Conservation (phyloP, 306 rosid species). For the Cicer chorassanicum region DNA sequence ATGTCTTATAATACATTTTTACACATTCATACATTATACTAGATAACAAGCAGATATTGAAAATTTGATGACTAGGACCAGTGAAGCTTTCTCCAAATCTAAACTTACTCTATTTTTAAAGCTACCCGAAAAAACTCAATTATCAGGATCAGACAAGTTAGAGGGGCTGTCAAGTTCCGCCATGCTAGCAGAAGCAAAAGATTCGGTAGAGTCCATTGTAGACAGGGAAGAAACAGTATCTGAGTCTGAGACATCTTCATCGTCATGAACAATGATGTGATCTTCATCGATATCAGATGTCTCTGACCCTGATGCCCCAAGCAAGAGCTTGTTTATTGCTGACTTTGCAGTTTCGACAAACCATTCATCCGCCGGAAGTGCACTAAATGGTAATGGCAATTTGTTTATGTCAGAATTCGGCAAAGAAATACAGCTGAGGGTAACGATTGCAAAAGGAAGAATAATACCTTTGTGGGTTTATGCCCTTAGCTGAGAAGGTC, state of each 20-base stretch:
- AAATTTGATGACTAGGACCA: constrained; percentile 14
- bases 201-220: constrained; percentile 66
- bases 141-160: constrained; percentile 66
- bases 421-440: constrained; percentile 18
- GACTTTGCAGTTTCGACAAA: constrained; percentile 88
- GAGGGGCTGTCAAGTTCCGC: constrained; percentile 91
- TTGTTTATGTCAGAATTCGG: constrained; percentile 40
- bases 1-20: constrained; percentile 34
- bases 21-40: not conserved
- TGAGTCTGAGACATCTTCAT: constrained; percentile 63
- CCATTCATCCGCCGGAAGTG: constrained; percentile 96
- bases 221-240: constrained; percentile 84
- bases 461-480: constrained; percentile 79
- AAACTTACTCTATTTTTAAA: constrained; percentile 36
- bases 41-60: constrained; percentile 4
- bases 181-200: constrained; percentile 95
- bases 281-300: constrained; percentile 76
- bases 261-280: constrained; percentile 64
- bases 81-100: constrained; percentile 25
- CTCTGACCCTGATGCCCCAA: constrained; percentile 81
- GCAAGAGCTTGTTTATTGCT: constrained; percentile 77
- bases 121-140: constrained; percentile 37
- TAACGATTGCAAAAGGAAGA: constrained; percentile 33
- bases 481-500: constrained; percentile 86
- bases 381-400: constrained; percentile 53